Evolutionary conservation across 371 early-diverging fungal species (phyloP), one percentile per base, ranked within the genome.

Genomic region (Mortierella sp.): DNA sequence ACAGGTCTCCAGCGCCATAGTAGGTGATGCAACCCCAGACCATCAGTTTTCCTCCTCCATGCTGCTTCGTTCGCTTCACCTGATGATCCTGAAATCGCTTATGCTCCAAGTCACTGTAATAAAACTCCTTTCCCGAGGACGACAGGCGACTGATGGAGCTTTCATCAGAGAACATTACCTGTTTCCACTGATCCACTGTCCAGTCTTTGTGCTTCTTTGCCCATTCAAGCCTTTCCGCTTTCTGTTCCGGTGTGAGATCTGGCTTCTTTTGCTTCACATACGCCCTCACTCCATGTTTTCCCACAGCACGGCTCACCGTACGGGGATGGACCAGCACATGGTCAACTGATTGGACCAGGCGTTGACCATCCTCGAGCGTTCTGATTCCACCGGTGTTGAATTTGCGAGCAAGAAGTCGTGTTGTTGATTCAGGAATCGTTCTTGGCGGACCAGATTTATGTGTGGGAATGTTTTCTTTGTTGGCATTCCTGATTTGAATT

Each of bases 41-140:
- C 72, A 71, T 79, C 18, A 79, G 45, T 28, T 51, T 59, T 1
- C 75, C 80, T 8, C 72, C 75, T 16, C 70, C 72, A 49, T 39
- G 26, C 62, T 69, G 57, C 8, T 32, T 40, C 26, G 35, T 32
- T 11, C 20, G 1, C 30, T 3, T 22, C 54, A 69, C 57, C 39
- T 62, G 70, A 28, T 62, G 70, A 52, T n/a, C 54, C 10, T 37
- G 49, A 11, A 68, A 22, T 10, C 30, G 49, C 16, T 35, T 26
- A 47, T 51, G 30, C 3, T 61, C 22, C 24, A 40, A 58, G 20
- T 5, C 28, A 16, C 47, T 26, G 18, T 28, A 39, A 45, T 67
- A 58, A 58, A 14, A 67, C 0, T 32, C 11, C 52, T 47, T 57
- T 10, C 59, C 59, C 9, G 58, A 67, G 49, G 60, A 1, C 66